Base-by-base conservation (phyloP, 805 yeast species). In the Wickerhamomyces kurtzmanii region DNA sequence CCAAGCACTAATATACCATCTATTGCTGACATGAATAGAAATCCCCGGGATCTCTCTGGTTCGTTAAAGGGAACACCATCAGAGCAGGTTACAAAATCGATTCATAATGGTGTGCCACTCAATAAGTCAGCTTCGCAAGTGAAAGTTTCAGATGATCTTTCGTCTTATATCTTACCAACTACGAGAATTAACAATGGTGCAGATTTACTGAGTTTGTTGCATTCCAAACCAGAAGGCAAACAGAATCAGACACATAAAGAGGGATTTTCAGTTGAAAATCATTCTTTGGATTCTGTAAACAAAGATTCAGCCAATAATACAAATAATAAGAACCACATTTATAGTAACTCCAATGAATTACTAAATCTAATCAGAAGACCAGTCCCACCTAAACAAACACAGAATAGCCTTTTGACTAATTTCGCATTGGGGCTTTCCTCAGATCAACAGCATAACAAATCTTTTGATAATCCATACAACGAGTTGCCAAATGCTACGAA, bases 121-220 rank as follows among this genome's bases (percentile, higher is more conserved):
- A 11, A 28, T 23, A 30, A 11, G 36, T 32, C 12, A 44, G 39
- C 7, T 40, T 47, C 3, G 46, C 49, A 12, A 19, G 31, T 12
- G 46, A 37, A 10, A 40, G 49, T 21, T 30, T 28, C 11, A 31
- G n/a, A n/a, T n/a, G n/a, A n/a, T n/a, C n/a, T n/a, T n/a, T n/a
- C n/a, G n/a, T n/a, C n/a, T n/a, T n/a, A n/a, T n/a, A n/a, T n/a
- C n/a, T n/a, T n/a, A n/a, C n/a, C n/a, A n/a, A n/a, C n/a, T n/a
- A n/a, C n/a, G n/a, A n/a, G n/a, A n/a, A n/a, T n/a, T n/a, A n/a
- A n/a, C n/a, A n/a, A n/a, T n/a, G n/a, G n/a, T n/a, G n/a, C n/a
- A n/a, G n/a, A n/a, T n/a, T n/a, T n/a, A n/a, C n/a, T n/a, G n/a
- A n/a, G n/a, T n/a, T n/a, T n/a, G n/a, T n/a, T n/a, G n/a, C n/a